Base-by-base conservation (phyloP, 345 rosid genomes). In the Ceriops zippeliana region DNA sequence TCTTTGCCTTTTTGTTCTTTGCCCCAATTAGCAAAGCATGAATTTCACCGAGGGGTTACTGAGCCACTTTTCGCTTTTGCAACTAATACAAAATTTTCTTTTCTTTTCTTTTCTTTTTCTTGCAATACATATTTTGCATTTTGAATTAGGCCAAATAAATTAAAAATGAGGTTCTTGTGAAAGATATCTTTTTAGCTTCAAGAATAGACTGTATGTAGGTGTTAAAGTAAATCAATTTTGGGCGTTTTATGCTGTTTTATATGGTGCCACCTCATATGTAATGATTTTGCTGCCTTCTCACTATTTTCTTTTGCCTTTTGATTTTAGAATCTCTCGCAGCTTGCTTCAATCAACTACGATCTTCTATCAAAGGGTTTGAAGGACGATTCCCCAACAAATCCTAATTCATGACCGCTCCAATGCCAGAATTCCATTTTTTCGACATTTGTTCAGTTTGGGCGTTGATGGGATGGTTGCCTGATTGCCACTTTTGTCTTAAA, bases 311-410 rank as follows among this genome's bases (percentile, higher is more conserved):
- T 64, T 73, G 49, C 52, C 19, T 61, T 60, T 47, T 63, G 78
- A 37, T 73, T 70, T 28, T 56, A 96, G 99, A 96, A 96, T 78
- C 92, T 96, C 30, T 90, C 99, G 37, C 92, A 92, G 87, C 90
- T 92, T 32, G 99, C 98, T 64, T 96, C 97, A 16, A 96, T 96
- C 84, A 96, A 96, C 87, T 92, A 90, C 28, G 98, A 96, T 82
- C 89, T 96, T 79, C 89, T 96, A 61, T 90, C 99, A 2, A 92
- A 92, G 83, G 99, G 98, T 65, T 92, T 82, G 89, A 96, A 90
- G 85, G 99, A 96, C 38, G 95, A 89, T 54, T 85, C 79, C 51
- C 83, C 83, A 2, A 65, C 77, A 61, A 84, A 86, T 65, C 75
- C 87, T 31, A 80, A 74, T 65, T 65, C 77, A 66, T 88, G 83